Percentiles rank a stretch among this genome's conserved stretches.
phyloP scores from a whole-genome alignment of 345 rosid species.

The Arabidopsis arenosa region DNA sequence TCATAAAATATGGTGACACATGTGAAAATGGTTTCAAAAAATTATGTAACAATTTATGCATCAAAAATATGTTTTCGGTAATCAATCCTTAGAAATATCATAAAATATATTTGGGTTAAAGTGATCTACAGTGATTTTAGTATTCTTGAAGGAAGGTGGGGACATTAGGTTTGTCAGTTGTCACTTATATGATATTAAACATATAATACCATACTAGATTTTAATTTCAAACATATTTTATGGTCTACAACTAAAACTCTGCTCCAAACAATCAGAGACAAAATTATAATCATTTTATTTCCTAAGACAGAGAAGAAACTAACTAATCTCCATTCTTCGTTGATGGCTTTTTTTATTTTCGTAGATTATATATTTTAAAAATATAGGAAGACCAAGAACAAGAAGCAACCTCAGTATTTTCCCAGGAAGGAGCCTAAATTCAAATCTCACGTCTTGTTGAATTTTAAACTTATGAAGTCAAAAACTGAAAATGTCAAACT shows the following conservation, averaged over 20 bases:
- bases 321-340: slow-evolving; percentile 21
- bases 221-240: background rate
- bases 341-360: slow-evolving; percentile 38
- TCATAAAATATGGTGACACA: background rate
- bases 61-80: background rate
- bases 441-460: slow-evolving; percentile 36
- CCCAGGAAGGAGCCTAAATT: slow-evolving; percentile 24
- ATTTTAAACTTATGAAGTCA: slow-evolving; percentile 35
- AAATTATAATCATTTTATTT: background rate
- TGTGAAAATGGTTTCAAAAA: background rate
- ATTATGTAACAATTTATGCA: background rate
- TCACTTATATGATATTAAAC: background rate
- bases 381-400: slow-evolving; percentile 21
- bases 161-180: background rate
- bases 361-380: background rate
- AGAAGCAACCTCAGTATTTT: slow-evolving; percentile 41
- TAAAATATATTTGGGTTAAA: background rate
- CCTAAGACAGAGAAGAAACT: background rate
- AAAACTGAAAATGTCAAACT: slow-evolving; percentile 15
- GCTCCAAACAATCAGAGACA: slow-evolving; percentile 13
- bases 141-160: background rate
- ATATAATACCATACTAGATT: background rate
- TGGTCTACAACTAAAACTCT: slow-evolving; percentile 35
- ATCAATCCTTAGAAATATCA: background rate
- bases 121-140: background rate